Evolutionary conservation across 106 monocot species (phyloP).

Genomic region (Allium fistulosum): DNA sequence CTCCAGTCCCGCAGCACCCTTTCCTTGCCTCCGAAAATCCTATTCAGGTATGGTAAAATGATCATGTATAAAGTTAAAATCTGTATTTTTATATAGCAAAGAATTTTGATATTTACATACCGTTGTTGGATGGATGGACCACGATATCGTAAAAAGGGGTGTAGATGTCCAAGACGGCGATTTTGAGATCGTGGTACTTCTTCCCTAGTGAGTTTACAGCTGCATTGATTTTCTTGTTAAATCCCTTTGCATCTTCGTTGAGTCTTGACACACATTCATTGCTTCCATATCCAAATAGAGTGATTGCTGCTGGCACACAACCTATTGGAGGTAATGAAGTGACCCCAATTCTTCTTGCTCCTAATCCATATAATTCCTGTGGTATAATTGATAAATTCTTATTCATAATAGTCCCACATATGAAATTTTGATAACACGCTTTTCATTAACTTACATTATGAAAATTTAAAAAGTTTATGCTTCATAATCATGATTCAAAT

Average conservation of each 20-base stretch:
- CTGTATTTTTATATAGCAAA: no score
- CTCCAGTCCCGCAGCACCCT: constrained; percentile 80
- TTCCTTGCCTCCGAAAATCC: constrained; percentile 71
- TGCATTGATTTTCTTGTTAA: constrained; percentile 59
- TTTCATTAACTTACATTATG: no score
- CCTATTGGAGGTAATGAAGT: constrained; percentile 73
- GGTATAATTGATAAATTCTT: not conserved
- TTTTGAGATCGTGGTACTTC: constrained; percentile 44
- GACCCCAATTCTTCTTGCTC: constrained; percentile 80
- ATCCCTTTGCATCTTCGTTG: constrained; percentile 56
- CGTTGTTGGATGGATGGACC: constrained; percentile 38
- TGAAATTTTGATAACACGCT: no score
- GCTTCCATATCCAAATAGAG: constrained; percentile 67
- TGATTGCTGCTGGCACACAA: constrained; percentile 67
- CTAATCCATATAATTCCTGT: constrained; percentile 52
- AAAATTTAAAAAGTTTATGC: no score
- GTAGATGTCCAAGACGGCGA: constrained; percentile 78
- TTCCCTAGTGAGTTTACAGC: constrained; percentile 27
- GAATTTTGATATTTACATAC: constrained; percentile 2
- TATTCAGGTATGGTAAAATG: not conserved
- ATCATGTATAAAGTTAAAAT: no score
- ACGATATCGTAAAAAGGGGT: constrained; percentile 52
- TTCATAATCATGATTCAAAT: no score
- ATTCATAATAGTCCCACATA: no score
- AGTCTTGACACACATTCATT: constrained; percentile 52